Evolutionary conservation across 345 rosid genomes (phyloP).

Genomic region (Toxicodendron radicans): DNA sequence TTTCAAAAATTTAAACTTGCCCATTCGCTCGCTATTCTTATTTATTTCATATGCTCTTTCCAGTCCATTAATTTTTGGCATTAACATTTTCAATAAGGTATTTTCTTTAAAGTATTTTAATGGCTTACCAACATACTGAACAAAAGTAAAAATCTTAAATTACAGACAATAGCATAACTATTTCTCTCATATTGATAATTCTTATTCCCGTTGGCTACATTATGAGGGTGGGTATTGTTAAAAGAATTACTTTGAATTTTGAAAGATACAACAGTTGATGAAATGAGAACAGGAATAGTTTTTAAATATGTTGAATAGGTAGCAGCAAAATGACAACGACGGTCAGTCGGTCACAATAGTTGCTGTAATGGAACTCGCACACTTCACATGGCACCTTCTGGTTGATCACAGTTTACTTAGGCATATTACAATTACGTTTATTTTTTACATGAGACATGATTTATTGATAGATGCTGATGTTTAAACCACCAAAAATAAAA

Average conservation of each 20-base stretch:
- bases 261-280: no score
- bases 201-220: no score
- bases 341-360: neutral
- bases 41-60: no score
- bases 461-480: conserved; percentile 8
- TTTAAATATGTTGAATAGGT: no score
- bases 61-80: no score
- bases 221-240: no score
- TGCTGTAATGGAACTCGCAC: neutral
- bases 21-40: no score
- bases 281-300: no score
- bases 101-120: neutral
- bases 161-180: neutral
- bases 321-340: neutral
- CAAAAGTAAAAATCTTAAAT: neutral
- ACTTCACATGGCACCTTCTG: neutral
- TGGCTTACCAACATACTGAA: neutral
- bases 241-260: no score
- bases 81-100: no score
- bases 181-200: no score
- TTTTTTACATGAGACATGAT: neutral
- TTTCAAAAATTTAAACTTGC: neutral
- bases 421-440: neutral
- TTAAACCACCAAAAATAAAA: conserved; percentile 11
- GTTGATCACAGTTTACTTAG: no score